Evolutionary conservation across 83 land plant species (phyloP), one percentile per base, ranked within the genome.

Genomic region (Larix sibirica): DNA sequence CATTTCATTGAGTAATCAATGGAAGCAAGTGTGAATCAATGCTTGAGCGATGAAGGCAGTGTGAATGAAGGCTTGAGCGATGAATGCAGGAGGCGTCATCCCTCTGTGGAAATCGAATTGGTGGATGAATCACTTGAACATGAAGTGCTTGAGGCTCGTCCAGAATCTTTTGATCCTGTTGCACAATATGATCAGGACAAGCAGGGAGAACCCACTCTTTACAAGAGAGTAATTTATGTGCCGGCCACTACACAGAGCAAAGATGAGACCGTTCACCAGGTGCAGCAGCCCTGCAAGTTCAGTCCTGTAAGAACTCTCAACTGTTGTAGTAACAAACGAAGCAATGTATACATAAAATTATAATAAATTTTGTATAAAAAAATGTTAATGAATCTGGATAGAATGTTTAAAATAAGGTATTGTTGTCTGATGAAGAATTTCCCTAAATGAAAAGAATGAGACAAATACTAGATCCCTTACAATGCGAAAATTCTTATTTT

Each of bases 61-160:
- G 21, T 3, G 63, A 62, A 62, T 62, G 21, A 17, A 62, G 63
- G 63, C 18, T 62, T 62, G n/a, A 17, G 16, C 1, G 63, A 62
- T 62, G n/a, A 62, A 62, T 6, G 63, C n/a, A 62, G 63, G 63
- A 62, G 63, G 21, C n/a, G 3, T 62, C 63, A 62, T 20, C 63
- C 63, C 31, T 68, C 73, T 68, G 73, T 68, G 14, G 73, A 68
- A 21, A 68, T 68, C 31, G 73, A 68, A 68, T 68, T 26, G 31
- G 73, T 68, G 4, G 73, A 68, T 68, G 73, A 24, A 17, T 21
- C 24, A 23, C 18, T 12, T 68, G 73, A 26, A 23, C 13, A 68
- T 5, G 73, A 68, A 26, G 38, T 8, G 14, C 38, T 63, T 63
- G 24, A 20, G 1, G 24, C 66, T 20, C 7, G 8, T 63, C 66